Evolutionary conservation across 2,329 filamentous ascomycete species (phyloP), one percentile per base, ranked within the genome.

Genomic region (Escovopsis weberi): DNA sequence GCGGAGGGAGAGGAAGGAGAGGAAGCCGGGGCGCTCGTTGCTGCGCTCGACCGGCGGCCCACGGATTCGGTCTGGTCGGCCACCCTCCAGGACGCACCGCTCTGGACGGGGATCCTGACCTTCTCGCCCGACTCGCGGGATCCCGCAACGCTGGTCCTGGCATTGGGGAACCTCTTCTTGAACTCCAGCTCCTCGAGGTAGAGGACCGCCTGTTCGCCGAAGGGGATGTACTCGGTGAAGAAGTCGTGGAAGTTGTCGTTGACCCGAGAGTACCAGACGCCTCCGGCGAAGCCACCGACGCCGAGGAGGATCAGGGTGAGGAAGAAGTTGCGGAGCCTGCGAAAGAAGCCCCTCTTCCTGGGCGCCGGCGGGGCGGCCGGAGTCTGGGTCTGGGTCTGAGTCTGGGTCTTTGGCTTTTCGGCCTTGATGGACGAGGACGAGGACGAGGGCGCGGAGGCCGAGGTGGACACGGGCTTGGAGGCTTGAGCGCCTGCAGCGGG

Each of bases 231-330:
- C 66, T 95, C 88, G 55, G 88, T 96, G 67, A 98, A 98, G 70
- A 95, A 91, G 64, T 98, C 91, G 66, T 98, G 89, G 74, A 96
- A 98, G 66, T 86, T 94, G 69, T 98, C 91, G 58, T 82, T 94
- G 63, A 91, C 74, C 50, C 94, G 78, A 43, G 91, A 89, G 63
- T 94, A 91, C 71, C 84, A 94, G 43, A 95, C 80, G 51, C 89
- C 87, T 50, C 87, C 87, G 43, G 75, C 84, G 55, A 94, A 98
- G 34, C 82, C 80, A 37, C 93, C 63, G 6, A 78, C 77, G 26
- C 83, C 79, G 26, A 95, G 74, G 37, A 94, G 64, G 48, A 88
- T 66, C 39, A 95, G 64, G 43, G 83, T 84, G 50, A 88, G 65
- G 45, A 95, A 65, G 58, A 87, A 81, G 58, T 81, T 81, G 54